A percentile compares a stretch with the other conserved stretches of the same genome.
phyloP scores from a whole-genome alignment of 257 asterid species.

The Rehmannia glutinosa region DNA sequence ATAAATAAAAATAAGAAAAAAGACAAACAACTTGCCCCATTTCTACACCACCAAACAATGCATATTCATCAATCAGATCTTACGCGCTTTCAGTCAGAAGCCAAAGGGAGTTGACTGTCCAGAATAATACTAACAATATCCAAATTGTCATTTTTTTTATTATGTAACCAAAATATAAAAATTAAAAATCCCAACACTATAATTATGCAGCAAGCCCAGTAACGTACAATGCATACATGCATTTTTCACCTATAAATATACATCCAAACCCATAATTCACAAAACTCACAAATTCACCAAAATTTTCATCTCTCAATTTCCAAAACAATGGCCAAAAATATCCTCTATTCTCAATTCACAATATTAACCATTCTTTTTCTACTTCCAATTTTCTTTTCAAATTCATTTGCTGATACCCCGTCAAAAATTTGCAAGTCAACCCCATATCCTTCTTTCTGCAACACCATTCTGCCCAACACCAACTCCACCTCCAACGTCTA shows the following conservation, averaged over 20 bases:
- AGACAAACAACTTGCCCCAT: slow-evolving; percentile 5
- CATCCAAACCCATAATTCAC: neutral
- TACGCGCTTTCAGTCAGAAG: slow-evolving; percentile 32
- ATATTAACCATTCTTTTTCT: neutral
- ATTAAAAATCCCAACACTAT: too few relatives aligned
- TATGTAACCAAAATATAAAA: too few relatives aligned
- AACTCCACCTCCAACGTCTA: slow-evolving; percentile 51
- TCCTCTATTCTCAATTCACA: neutral
- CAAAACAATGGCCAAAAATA: slow-evolving; percentile 18
- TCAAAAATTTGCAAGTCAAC: slow-evolving; percentile 51
- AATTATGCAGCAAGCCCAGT: neutral
- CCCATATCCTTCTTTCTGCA: slow-evolving; percentile 52
- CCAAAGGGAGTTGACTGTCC: slow-evolving; percentile 30
- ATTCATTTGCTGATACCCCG: slow-evolving; percentile 17
- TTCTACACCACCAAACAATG: neutral
- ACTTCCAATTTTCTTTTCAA: slow-evolving; percentile 8
- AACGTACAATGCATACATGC: neutral
- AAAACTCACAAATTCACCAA: neutral
- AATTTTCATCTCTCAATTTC: neutral
- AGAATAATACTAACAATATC: neutral
- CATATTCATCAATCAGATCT: slow-evolving; percentile 23
- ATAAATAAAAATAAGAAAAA: neutral
- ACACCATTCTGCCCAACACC: slow-evolving; percentile 35
- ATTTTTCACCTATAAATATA: slow-evolving; percentile 24
- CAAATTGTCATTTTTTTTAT: too few relatives aligned